Conservation (phyloP, 2,329 filamentous ascomycete species). For the Talaromyces piceae region DNA sequence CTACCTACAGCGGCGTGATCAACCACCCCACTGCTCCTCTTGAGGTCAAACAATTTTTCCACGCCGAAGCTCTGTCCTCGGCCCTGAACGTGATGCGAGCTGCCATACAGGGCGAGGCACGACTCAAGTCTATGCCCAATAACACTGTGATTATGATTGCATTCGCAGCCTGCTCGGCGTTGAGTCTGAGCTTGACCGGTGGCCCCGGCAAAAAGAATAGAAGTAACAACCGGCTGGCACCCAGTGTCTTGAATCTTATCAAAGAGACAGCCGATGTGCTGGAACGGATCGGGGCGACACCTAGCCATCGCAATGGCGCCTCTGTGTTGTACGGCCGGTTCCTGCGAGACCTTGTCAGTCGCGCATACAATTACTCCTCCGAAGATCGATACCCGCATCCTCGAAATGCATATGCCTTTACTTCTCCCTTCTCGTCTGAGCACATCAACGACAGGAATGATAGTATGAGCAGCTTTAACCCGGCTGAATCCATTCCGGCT, state of each 20-base stretch:
- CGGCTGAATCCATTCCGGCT: neutral
- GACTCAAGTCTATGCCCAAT: constrained; percentile 68
- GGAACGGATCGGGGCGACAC: constrained; percentile 60
- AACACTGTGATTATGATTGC: constrained; percentile 75
- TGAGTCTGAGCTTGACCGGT: constrained; percentile 56
- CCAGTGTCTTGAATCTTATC: constrained; percentile 57
- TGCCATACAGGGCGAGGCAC: constrained; percentile 62
- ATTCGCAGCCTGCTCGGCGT: constrained; percentile 62
- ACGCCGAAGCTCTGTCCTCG: constrained; percentile 62
- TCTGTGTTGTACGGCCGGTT: constrained; percentile 55
- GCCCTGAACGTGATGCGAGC: constrained; percentile 68
- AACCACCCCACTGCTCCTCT: constrained; percentile 65
- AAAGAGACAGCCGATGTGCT: constrained; percentile 62
- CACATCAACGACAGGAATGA: neutral
- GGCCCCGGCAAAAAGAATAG: constrained; percentile 46
- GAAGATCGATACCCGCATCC: constrained; percentile 1
- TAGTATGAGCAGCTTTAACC: neutral
- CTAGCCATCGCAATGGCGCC: constrained; percentile 59
- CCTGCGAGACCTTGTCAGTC: constrained; percentile 43
- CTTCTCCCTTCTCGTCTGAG: constrained; percentile 3
- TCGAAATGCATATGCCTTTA: neutral
- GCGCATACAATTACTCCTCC: constrained; percentile 15
- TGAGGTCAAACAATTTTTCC: constrained; percentile 65
- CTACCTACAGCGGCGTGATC: constrained; percentile 67
- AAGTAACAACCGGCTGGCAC: constrained; percentile 38